Base-by-base conservation (phyloP, 108 stramenopile genomes). In the Nitzschia sp. region DNA sequence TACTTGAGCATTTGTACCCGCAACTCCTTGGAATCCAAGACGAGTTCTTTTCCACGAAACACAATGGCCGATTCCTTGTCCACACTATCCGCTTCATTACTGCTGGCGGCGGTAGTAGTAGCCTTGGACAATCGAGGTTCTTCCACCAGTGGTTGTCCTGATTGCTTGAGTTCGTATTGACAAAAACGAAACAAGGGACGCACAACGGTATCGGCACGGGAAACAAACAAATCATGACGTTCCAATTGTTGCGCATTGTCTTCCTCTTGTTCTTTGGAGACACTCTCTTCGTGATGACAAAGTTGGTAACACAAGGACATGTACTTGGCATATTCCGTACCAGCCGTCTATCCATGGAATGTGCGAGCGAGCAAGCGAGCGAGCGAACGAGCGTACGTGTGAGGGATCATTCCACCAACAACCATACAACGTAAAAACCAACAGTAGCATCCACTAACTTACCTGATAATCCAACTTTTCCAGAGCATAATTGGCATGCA, bases 131-230 rank as follows among this genome's bases (percentile, higher is more conserved):
- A 54, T 53, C 65, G 54, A 34, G 73, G 73, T 74, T 74, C 73
- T 54, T 74, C 56, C 8, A 62, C 61, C 65, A 74, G 42, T 25
- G 67, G 56, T 53, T 62, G 21, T 21, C 73, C 73, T 1, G 73
- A 65, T 54, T 75, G 80, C 68, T 83, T 76, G 44, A 84, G 65
- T 67, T 88, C 86, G 71, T 88, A 91, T 41, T 85, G 83, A 65
- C 86, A 88, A 65, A 81, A 92, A 40, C 87, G 77, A 63, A 89
- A 79, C 41, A 92, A 63, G 0, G 91, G 91, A 26, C 72, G 69
- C 48, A 92, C 70, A 19, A 86, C 77, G 64, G 86, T 82, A 66
- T 89, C 76, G 39, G 85, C 91, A 22, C 88, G 73, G 0, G 83
- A 79, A 1, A 81, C 73, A 68, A 89, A 92, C 63, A 88, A 83